Evolutionary conservation across 805 yeast species (phyloP).

Genomic region (Saccharomycopsis capsularis): DNA sequence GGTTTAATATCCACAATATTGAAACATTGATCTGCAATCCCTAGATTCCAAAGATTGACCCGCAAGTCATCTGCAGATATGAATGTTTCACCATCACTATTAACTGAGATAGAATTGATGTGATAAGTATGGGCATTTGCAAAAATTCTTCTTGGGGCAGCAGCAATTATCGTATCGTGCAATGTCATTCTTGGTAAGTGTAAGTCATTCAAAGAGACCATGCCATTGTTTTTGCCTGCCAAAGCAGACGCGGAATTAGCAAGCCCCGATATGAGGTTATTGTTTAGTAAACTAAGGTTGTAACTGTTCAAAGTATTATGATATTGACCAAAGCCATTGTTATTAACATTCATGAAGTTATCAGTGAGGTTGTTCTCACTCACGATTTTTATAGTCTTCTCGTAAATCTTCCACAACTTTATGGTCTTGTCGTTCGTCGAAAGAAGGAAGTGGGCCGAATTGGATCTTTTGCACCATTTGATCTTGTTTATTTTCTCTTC

Average conservation of each 20-base stretch:
- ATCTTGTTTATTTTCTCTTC: conserved; percentile 98
- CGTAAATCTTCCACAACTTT: conserved; percentile 93
- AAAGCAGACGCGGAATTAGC: conserved; percentile 1
- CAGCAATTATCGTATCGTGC: conserved; percentile 92
- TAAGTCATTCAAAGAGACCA: conserved; percentile 39
- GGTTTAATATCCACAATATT: conserved; percentile 98
- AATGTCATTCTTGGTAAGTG: conserved; percentile 83
- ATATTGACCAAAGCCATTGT: conserved; percentile 20
- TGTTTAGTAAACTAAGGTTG: conserved; percentile 16
- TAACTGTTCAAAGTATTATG: conserved; percentile 10
- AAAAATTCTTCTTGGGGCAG: conserved; percentile 85
- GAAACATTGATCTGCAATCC: conserved; percentile 89
- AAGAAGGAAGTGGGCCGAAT: conserved; percentile 82
- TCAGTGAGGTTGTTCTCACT: conserved; percentile 80
- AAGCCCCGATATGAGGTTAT: conserved; percentile 17
- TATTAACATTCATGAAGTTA: conserved; percentile 22
- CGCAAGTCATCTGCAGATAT: conserved; percentile 90
- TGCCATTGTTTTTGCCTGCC: conserved; percentile 26
- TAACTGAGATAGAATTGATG: conserved; percentile 89
- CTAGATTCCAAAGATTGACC: conserved; percentile 91
- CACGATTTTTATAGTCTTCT: conserved; percentile 85
- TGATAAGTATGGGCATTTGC: conserved; percentile 98
- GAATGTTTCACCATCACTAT: conserved; percentile 94
- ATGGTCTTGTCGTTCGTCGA: conserved; percentile 98
- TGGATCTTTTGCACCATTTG: conserved; percentile 87